Conservation (phyloP, 1,139 yeast genomes). For the Magnusiomyces suaveolens region DNA sequence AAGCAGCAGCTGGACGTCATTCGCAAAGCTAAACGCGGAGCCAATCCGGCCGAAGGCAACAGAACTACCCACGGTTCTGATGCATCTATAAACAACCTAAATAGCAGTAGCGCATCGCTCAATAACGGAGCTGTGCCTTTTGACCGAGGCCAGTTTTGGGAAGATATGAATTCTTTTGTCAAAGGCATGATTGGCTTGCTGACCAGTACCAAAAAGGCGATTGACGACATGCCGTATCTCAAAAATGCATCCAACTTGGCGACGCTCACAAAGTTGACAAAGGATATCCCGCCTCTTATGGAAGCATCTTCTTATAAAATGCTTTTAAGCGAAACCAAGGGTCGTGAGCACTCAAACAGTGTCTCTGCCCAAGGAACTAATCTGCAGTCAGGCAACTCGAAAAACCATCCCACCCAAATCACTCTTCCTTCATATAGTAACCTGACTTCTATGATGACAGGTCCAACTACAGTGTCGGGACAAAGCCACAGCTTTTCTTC, state of each 20-base stretch:
- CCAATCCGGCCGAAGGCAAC: neutral
- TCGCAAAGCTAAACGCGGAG: slow-evolving; percentile 1
- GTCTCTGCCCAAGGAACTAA: neutral
- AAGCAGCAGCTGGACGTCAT: slow-evolving; percentile 43
- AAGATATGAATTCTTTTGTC: slow-evolving; percentile 71
- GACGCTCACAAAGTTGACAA: slow-evolving; percentile 73
- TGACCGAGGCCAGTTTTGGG: slow-evolving; percentile 68
- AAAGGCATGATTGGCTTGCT: slow-evolving; percentile 76
- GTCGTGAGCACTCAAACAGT: neutral
- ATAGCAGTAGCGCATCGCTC: no score
- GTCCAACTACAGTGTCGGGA: neutral
- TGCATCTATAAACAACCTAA: no score
- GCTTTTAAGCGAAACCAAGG: slow-evolving; percentile 10
- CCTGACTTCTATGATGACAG: slow-evolving; percentile 1
- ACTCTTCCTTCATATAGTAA: neutral
- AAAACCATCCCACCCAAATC: neutral
- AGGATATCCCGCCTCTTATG: slow-evolving; percentile 74
- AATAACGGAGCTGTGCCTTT: slow-evolving; percentile 18
- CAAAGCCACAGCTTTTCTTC: neutral
- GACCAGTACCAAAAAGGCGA: slow-evolving; percentile 74
- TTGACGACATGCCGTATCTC: slow-evolving; percentile 67
- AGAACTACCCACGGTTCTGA: no score
- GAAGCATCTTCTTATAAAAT: slow-evolving; percentile 49
- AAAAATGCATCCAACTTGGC: slow-evolving; percentile 78
- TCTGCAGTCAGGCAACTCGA: neutral